A percentile compares a stretch with the other conserved stretches of the same genome.
These are phyloP conservation scores for Boletales sp. DNA, from an alignment of 768 basidiomycete species.

Conservation along the genomic window DNA sequence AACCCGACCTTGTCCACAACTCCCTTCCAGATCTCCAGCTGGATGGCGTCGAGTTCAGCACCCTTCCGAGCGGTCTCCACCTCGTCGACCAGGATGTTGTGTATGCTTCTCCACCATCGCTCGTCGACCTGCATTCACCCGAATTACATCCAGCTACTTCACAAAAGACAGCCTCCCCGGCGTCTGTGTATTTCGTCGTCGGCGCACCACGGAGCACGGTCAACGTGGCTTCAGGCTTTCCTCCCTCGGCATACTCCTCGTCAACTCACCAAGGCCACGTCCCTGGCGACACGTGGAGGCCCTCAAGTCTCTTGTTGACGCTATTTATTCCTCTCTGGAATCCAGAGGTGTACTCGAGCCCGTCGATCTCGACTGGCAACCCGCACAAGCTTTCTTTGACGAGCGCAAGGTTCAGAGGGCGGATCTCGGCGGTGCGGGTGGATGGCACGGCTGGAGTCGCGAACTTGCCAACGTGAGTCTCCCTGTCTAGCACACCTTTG, in stretches of 20 bases:
- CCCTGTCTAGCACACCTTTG: background rate
- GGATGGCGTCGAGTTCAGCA: constrained; percentile 74
- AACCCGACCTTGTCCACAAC: background rate
- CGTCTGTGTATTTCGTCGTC: constrained; percentile 70
- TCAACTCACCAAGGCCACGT: constrained; percentile 59
- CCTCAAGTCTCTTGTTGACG: constrained; percentile 55
- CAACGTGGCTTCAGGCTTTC: constrained; percentile 80
- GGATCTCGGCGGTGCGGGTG: constrained; percentile 53
- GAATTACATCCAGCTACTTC: constrained; percentile 52
- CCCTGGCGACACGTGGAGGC: constrained; percentile 71
- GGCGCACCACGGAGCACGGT: constrained; percentile 63
- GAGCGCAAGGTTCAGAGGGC: constrained; percentile 49
- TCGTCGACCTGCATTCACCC: too few species aligned
- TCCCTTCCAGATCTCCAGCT: constrained; percentile 53
- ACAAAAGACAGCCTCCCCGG: constrained; percentile 66
- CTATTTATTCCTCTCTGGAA: constrained; percentile 52
- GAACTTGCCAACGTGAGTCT: constrained; percentile 55
- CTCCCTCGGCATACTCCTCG: constrained; percentile 72
- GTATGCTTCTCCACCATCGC: constrained; percentile 38
- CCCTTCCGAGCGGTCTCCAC: constrained; percentile 79
- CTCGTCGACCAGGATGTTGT: constrained; percentile 75
- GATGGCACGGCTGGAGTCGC: constrained; percentile 66
- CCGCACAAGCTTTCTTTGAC: constrained; percentile 61
- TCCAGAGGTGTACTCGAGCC: constrained; percentile 46
- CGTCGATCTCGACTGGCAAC: constrained; percentile 58